Conservation (phyloP, 305 asterid genomes). For the Rubia peregrina region DNA sequence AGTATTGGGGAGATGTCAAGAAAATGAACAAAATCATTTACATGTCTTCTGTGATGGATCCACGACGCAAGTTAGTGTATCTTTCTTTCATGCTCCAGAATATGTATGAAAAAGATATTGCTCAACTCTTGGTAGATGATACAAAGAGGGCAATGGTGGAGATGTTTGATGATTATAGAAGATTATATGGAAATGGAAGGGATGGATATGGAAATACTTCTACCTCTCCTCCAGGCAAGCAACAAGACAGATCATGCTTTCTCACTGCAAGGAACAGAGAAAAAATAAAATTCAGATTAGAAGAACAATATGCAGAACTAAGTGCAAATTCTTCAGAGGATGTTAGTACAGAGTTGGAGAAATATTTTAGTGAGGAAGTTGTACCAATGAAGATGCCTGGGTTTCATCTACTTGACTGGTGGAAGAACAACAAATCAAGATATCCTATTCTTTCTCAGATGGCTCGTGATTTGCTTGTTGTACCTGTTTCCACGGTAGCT, state of each 20-base stretch:
- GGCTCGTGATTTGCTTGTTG: not conserved
- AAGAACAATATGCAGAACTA: not conserved
- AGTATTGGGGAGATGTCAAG: not conserved
- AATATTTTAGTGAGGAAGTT: not conserved
- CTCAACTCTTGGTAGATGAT: not conserved
- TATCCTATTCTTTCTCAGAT: not conserved
- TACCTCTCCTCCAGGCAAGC: not conserved
- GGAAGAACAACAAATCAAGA: not conserved
- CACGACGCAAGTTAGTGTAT: not conserved
- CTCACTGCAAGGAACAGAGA: not conserved
- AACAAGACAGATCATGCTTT: no score
- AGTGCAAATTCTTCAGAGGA: not conserved
- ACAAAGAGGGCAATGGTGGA: not conserved
- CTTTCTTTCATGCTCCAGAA: not conserved
- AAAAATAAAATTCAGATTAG: not conserved
- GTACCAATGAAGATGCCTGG: not conserved
- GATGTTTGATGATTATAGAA: constrained; percentile 1
- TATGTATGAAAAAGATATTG: not conserved
- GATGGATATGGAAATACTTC: not conserved
- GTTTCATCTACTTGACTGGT: not conserved
- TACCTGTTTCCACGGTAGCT: not conserved
- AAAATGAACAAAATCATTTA: not conserved
- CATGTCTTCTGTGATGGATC: not conserved
- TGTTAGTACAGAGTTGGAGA: not conserved
- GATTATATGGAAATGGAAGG: not conserved